These are phyloP conservation scores for Anisodus acutangulus DNA, from an alignment of 257 asterid species.

Conservation along the genomic window DNA sequence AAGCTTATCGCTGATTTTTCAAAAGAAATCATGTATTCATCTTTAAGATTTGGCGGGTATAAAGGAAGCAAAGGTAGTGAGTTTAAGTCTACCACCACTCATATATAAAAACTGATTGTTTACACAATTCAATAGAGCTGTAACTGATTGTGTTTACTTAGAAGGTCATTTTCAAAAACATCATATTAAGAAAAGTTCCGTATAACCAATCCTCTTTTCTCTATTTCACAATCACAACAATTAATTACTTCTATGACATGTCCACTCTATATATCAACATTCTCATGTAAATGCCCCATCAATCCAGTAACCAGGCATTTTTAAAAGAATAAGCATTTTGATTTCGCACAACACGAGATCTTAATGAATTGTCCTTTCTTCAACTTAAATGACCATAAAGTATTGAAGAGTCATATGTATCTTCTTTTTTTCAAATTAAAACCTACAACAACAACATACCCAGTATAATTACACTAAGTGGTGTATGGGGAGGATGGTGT, in stretches of 20 bases:
- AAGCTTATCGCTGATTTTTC: not conserved
- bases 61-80: not conserved
- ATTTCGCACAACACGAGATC: not conserved
- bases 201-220: not conserved
- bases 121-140: not conserved
- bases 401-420: not conserved
- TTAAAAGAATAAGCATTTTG: not conserved
- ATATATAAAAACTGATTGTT: not conserved
- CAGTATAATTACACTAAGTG: too few species aligned
- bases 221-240: not conserved
- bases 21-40: not conserved
- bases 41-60: not conserved
- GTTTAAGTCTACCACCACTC: not conserved
- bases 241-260: not conserved
- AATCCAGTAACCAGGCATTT: not conserved
- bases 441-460: not conserved
- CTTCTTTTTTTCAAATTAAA: not conserved
- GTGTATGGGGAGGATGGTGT: too few species aligned
- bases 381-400: not conserved
- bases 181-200: not conserved
- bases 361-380: not conserved
- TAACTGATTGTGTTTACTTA: not conserved
- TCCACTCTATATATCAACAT: not conserved
- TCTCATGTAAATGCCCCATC: not conserved
- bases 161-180: not conserved